Conservation (phyloP, 1,284 basidiomycete species). For the Paramarasmius palmivorus region DNA sequence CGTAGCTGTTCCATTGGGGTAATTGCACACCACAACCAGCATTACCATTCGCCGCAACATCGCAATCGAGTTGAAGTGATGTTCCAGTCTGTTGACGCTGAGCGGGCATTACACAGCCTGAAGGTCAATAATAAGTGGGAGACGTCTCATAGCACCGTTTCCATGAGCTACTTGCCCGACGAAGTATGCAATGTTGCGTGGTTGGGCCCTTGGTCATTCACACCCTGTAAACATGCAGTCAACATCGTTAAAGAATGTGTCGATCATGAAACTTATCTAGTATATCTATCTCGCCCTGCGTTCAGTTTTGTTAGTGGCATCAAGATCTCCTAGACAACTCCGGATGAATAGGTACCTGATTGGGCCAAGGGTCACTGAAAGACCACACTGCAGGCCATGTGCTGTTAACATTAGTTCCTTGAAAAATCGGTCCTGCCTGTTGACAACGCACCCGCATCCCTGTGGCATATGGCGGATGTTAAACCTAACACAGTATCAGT, state of each 20-base stretch:
- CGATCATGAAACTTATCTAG: too few relatives aligned
- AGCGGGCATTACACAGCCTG: conserved; percentile 64
- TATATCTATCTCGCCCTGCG: conserved; percentile 68
- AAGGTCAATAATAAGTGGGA: neutral
- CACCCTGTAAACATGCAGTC: too few relatives aligned
- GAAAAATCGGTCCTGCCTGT: neutral
- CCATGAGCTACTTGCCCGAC: conserved; percentile 30
- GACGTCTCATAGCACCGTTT: neutral
- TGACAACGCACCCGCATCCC: conserved; percentile 21
- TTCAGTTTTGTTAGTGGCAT: too few relatives aligned
- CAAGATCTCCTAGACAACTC: neutral
- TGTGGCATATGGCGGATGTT: conserved; percentile 26
- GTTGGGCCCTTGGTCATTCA: conserved; percentile 59
- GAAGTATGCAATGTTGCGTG: conserved; percentile 65
- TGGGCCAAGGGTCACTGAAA: conserved; percentile 10
- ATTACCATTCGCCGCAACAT: conserved; percentile 55
- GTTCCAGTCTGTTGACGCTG: conserved; percentile 45
- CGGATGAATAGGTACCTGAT: neutral
- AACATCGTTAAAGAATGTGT: too few relatives aligned
- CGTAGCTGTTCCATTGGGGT: conserved; percentile 49
- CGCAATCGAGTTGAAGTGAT: conserved; percentile 47
- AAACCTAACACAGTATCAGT: neutral
- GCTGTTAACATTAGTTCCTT: conserved; percentile 20
- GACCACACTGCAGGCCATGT: conserved; percentile 58
- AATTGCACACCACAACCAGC: conserved; percentile 63